phyloP scores from a whole-genome alignment of 768 basidiomycete genomes.

The Cystofilobasidium macerans region DNA sequence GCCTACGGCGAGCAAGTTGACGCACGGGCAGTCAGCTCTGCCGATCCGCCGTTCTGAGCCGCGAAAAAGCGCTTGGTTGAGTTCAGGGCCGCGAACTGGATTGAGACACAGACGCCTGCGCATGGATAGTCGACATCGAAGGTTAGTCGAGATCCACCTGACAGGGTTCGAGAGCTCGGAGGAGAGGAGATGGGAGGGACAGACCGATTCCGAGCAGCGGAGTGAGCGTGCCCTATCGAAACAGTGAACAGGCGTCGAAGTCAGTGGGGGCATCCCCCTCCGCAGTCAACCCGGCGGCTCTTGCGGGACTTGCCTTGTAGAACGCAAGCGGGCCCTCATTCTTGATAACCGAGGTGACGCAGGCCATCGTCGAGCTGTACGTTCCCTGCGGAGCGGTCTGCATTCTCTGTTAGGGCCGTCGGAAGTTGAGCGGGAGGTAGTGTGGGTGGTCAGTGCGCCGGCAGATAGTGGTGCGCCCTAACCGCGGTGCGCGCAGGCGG shows the following conservation, averaged over 20 bases:
- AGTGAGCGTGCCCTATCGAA: constrained; percentile 66
- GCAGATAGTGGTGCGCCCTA: no score
- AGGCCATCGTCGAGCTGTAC: constrained; percentile 74
- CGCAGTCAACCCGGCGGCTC: no score
- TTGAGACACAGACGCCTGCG: constrained; percentile 71
- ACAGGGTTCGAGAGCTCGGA: background rate
- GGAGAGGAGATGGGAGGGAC: background rate
- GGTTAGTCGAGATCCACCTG: background rate
- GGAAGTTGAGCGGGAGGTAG: background rate
- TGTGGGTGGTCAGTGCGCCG: background rate
- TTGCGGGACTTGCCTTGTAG: constrained; percentile 67
- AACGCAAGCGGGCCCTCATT: constrained; percentile 88
- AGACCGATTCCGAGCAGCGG: constrained; percentile 72
- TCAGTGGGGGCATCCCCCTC: background rate
- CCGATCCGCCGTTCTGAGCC: constrained; percentile 45
- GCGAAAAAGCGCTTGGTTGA: constrained; percentile 70
- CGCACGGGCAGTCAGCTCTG: constrained; percentile 10
- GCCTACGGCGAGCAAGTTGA: background rate
- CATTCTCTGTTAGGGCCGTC: constrained; percentile 54
- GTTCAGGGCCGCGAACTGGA: constrained; percentile 87
- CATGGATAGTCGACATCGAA: background rate
- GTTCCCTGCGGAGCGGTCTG: constrained; percentile 87
- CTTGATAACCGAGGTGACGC: constrained; percentile 77
- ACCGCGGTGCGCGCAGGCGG: no score
- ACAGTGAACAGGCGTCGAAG: background rate